Base-by-base conservation (phyloP, 331 rosid species). In the Malus hybrid region DNA sequence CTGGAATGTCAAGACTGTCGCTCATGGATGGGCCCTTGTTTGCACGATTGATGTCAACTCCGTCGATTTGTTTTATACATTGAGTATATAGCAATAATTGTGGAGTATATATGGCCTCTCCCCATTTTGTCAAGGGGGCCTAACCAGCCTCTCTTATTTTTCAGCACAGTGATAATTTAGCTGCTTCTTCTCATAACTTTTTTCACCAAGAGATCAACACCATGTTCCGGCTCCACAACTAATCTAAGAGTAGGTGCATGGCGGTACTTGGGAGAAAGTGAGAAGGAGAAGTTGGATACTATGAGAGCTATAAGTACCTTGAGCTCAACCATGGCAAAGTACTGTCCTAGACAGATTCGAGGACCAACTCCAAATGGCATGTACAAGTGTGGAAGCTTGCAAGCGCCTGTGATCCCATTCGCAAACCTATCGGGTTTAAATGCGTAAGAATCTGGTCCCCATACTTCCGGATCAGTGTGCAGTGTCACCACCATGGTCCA, bases 1-100 rank as follows among this genome's bases (percentile, higher is more conserved):
- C 99, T 50, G 97, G 97, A 75, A 94, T 92, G 82, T 94, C 97
- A n/a, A 94, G 93, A 80, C 88, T 82, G 64, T 77, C 82, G 18
- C 82, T 85, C 81, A 77, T 70, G 24, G 96, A 70, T 8, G 88
- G 84, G 67, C 83, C 91, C 39, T 84, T 84, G 77, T 79, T 80
- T 72, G 87, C 81, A 33, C 86, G 91, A 85, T 92, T 87, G 66
- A 75, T 77, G 71, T 90, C 90, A 68, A 85, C 69, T 46, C 83
- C 88, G 55, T 28, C 2, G 29, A 28, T 28, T 28, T 28, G 29
- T 28, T 28, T 28, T 28, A 28, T 28, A 22, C 24, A 22, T 22
- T 22, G 24, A 22, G 24, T 22, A 22, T 22, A 22, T 22, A 22
- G 24, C 24, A 22, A 22, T 22, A 22, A 22, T 22, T 22, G 24